Conservation (phyloP, 805 yeast species). For the Metschnikowia matae region DNA sequence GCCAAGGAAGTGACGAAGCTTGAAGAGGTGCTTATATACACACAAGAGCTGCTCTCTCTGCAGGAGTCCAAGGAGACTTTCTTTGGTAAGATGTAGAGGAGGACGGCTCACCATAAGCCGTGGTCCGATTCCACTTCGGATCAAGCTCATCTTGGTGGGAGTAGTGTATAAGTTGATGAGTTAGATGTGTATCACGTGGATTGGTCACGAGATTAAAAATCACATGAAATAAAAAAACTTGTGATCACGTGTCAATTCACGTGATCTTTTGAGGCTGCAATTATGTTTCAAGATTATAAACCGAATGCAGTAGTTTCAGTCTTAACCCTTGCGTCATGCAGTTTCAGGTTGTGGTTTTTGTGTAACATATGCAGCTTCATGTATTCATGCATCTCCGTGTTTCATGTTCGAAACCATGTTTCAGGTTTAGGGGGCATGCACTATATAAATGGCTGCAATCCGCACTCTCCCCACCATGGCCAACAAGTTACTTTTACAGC, state of each 20-base stretch:
- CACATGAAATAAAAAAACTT: too few species aligned
- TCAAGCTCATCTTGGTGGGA: neutral
- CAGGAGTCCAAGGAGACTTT: slow-evolving; percentile 8
- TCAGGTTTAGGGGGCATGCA: neutral
- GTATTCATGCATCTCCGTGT: neutral
- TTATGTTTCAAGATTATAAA: too few species aligned
- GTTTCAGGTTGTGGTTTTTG: too few species aligned
- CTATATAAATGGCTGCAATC: neutral
- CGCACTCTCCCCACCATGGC: neutral
- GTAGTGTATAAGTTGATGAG: neutral
- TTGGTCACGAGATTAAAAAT: neutral
- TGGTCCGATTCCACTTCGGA: slow-evolving; percentile 9
- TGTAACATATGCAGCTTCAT: too few species aligned
- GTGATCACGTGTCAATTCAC: too few species aligned
- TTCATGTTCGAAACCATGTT: neutral
- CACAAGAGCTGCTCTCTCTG: slow-evolving; percentile 5
- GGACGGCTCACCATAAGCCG: slow-evolving; percentile 7
- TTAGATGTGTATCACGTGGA: neutral
- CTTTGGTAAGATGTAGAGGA: slow-evolving; percentile 8
- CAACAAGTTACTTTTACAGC: slow-evolving; percentile 2
- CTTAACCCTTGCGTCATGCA: too few species aligned
- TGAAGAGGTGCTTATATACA: slow-evolving; percentile 31
- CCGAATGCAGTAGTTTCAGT: too few species aligned
- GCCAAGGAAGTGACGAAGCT: slow-evolving; percentile 26
- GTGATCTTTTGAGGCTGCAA: too few species aligned